Base-by-base conservation (phyloP, 768 basidiomycete species). In the Mycena pura region DNA sequence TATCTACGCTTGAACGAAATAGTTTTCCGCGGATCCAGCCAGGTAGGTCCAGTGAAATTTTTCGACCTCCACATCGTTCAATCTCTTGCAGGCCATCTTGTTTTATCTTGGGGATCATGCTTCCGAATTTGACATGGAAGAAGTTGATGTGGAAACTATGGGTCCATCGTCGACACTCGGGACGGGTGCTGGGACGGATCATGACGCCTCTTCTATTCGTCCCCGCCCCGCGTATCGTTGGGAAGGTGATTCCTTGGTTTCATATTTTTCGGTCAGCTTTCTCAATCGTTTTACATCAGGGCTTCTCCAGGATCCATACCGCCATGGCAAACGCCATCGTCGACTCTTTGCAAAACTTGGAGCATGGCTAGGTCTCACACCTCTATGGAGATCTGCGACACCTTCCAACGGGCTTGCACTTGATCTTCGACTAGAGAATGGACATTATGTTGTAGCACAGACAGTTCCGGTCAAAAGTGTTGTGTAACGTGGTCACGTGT, bases 1-100 rank as follows among this genome's bases (percentile, higher is more conserved):
- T 92, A 92, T 69, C 73, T 87, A 14, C 82, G 88, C 13, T 74
- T 93, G 70, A 89, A 91, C 68, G 87, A 91, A 57, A 82, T 84
- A 9, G 84, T 83, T 6, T 91, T 86, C 68, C 76, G 70, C 53
- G 80, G 82, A 53, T 84, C 85, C 5, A 76, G 76, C 34, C 72
- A 78, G 72, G 88, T 89, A 67, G 68, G 82, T 72, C n/a, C n/a
- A n/a, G n/a, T 4, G 29, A 17, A 32, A 22, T 10, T 15, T 14
- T 45, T 48, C 29, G 21, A 24, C 17, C 27, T 66, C 5, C 29
- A 3, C 50, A 5, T 25, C 38, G 60, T 45, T 52, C 13, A 6
- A 24, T 46, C 17, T 58, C n/a, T 54, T 28, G 2, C 55, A 90
- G 89, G 86, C 82, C 1, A 81, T 89, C 48, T 77, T 84, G 70